Conservation (phyloP, 179 eudicot species). For the Spergularia azorica region DNA sequence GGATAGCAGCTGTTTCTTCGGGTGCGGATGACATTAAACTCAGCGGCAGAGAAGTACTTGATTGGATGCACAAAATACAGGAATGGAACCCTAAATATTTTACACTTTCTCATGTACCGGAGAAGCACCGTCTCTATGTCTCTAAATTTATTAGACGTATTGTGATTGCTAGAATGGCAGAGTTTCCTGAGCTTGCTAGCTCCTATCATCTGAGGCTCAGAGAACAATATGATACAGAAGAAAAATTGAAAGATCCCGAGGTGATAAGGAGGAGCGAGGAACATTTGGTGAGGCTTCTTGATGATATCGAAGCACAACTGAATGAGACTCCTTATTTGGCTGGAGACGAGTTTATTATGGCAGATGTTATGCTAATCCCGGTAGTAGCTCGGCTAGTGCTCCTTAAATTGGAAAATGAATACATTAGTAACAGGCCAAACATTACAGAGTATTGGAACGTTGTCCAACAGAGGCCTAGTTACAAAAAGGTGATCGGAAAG, state of each 20-base stretch:
- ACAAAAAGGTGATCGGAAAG: constrained; percentile 72
- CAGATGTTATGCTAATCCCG: constrained; percentile 76
- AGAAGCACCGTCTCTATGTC: constrained; percentile 54
- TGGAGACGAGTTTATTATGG: constrained; percentile 81
- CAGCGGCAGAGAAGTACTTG: constrained; percentile 54
- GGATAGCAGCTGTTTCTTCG: constrained; percentile 81
- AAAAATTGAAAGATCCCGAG: constrained; percentile 62
- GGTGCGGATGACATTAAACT: constrained; percentile 48
- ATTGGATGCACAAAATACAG: constrained; percentile 85
- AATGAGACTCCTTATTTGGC: constrained; percentile 51
- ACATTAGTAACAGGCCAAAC: constrained; percentile 55
- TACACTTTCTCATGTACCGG: constrained; percentile 77
- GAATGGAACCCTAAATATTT: constrained; percentile 88
- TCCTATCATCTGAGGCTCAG: constrained; percentile 77
- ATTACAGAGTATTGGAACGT: constrained; percentile 65
- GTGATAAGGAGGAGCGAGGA: constrained; percentile 57
- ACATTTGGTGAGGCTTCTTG: constrained; percentile 68
- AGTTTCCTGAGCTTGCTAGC: constrained; percentile 81
- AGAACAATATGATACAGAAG: constrained; percentile 76
- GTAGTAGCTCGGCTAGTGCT: constrained; percentile 62
- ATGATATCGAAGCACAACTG: constrained; percentile 71
- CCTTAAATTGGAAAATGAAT: constrained; percentile 63
- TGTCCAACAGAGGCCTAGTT: constrained; percentile 76
- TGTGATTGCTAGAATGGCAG: constrained; percentile 83
- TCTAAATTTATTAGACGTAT: constrained; percentile 78